Base-by-base conservation (phyloP, 129 eudicot species). In the Flaveria linearis region DNA sequence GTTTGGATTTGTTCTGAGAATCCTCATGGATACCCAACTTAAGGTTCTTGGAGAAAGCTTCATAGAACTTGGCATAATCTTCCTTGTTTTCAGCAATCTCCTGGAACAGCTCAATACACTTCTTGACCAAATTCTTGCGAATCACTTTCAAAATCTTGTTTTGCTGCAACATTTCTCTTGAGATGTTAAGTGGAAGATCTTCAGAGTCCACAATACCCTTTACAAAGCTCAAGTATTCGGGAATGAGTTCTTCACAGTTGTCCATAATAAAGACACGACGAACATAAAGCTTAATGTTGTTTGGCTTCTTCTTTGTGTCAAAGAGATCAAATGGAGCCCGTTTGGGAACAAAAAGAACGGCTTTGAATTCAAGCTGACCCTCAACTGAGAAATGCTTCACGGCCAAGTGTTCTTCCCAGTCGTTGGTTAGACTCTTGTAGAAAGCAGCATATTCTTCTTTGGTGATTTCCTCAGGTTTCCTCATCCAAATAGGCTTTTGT, bases 21-120 rank as follows among this genome's bases (percentile, higher is more conserved):
- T 92, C 98, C 78, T 92, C 98, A 9, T 92, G 98, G 84, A 92
- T 92, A 18, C 98, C 98, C 20, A 92, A 87, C 89, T 92, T 92
- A 43, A 92, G 86, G 68, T 93, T 93, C 92, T 93, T 93, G 0
- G 98, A 93, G 95, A 93, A 93, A 28, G 98, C 95, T 76, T 93
- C 98, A 5, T 93, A 93, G 71, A 93, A 93, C 60, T 90, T 93
- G 82, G 64, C 74, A 81, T 93, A 93, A 72, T 93, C 98, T 15
- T 93, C 98, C 87, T 93, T 93, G 91, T 93, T 93, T 84, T 93
- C 98, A 14, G 98, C 98, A 74, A 93, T 90, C 75, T 93, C 98
- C 57, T 90, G 90, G 85, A 93, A 90, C 52, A 93, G 92, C 81
- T 93, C 98, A 42, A 93, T 60, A 80, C 98, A 93, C 75, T 93